Conservation (phyloP, 345 rosid genomes). For the Cardamine occulta region DNA sequence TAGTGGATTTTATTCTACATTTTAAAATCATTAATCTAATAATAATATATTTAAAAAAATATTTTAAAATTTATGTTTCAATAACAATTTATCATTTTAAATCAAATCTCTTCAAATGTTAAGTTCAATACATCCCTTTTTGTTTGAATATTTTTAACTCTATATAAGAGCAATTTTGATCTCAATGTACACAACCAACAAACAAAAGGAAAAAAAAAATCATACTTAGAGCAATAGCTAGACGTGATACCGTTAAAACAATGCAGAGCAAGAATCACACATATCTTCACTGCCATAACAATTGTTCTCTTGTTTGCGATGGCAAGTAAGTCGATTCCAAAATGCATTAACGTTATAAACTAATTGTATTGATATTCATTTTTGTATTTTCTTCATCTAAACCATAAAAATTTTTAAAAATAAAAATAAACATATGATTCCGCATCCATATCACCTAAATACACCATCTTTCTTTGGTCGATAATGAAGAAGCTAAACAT, state of each 20-base stretch:
- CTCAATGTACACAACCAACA: neutral
- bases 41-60: too few relatives aligned
- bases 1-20: too few relatives aligned
- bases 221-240: neutral
- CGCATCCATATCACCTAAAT: too few relatives aligned
- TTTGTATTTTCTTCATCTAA: neutral
- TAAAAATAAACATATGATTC: too few relatives aligned
- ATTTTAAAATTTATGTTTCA: too few relatives aligned
- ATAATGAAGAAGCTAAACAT: too few relatives aligned
- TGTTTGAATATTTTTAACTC: neutral
- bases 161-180: conserved; percentile 1
- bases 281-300: neutral
- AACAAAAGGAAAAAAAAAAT: neutral
- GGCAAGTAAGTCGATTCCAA: neutral
- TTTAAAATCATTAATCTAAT: too few relatives aligned
- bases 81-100: too few relatives aligned
- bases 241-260: neutral
- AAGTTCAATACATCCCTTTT: too few relatives aligned
- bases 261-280: neutral
- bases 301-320: neutral
- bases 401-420: neutral
- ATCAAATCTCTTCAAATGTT: too few relatives aligned
- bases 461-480: too few relatives aligned
- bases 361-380: neutral
- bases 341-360: neutral